These are phyloP conservation scores for Catharanthus roseus DNA, from an alignment of 257 asterid species.

Conservation along the genomic window DNA sequence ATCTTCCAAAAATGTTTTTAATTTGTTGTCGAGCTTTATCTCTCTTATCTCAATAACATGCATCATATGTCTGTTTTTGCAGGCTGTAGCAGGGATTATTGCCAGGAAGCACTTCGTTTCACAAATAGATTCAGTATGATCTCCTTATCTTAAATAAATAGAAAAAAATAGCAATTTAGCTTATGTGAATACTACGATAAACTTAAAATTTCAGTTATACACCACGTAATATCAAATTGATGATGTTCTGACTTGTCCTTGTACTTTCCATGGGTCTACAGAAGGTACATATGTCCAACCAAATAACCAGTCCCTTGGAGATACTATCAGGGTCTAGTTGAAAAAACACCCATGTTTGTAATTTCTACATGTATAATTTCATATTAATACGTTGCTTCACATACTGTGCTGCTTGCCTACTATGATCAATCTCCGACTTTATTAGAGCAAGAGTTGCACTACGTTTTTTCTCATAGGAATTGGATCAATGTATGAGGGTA, in stretches of 20 bases:
- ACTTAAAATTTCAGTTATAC: neutral
- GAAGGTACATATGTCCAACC: no score
- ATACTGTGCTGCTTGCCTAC: neutral
- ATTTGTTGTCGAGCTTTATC: neutral
- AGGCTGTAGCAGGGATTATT: constrained; percentile 84
- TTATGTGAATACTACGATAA: neutral
- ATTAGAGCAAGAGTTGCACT: neutral
- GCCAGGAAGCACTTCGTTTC: constrained; percentile 80
- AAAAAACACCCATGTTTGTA: no score
- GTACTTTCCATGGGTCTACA: neutral
- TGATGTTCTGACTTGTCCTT: neutral
- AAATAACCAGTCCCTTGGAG: no score
- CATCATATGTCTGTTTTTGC: constrained; percentile 20
- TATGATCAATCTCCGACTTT: neutral
- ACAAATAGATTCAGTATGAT: constrained; percentile 78
- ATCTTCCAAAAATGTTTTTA: neutral
- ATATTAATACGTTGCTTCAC: no score
- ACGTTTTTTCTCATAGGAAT: neutral
- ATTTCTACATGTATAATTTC: no score
- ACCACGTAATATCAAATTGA: neutral
- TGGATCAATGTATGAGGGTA: neutral
- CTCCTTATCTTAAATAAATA: neutral
- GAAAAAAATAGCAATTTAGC: neutral
- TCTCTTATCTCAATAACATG: constrained; percentile 14
- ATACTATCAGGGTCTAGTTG: no score